Conservation (phyloP, 2,329 filamentous ascomycete genomes). For the Lachnellula subtilissima region DNA sequence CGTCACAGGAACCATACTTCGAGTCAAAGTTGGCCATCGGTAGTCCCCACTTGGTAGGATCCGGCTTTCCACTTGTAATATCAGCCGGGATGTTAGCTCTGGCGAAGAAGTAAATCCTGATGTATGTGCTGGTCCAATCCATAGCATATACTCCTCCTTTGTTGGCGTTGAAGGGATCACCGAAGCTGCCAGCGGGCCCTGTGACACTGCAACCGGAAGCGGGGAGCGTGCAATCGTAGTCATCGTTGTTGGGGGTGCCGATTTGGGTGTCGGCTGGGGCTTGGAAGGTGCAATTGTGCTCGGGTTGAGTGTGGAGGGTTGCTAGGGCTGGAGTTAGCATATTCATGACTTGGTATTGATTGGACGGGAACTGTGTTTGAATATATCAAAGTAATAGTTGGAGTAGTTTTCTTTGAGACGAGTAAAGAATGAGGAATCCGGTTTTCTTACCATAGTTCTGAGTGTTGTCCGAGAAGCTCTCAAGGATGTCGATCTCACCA, state of each 20-base stretch:
- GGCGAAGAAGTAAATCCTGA: constrained; percentile 50
- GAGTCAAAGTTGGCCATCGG: constrained; percentile 59
- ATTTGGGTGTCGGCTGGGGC: constrained; percentile 7
- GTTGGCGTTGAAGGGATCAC: constrained; percentile 21
- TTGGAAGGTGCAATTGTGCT: constrained; percentile 14
- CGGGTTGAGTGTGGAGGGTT: constrained; percentile 19
- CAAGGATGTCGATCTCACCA: constrained; percentile 28
- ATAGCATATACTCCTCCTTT: constrained; percentile 48
- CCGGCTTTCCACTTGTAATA: constrained; percentile 56
- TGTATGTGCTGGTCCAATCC: constrained; percentile 49
- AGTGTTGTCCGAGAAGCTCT: constrained; percentile 55
- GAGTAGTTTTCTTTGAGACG: too few species aligned
- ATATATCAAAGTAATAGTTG: too few species aligned
- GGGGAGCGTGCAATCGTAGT: constrained; percentile 35
- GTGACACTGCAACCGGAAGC: constrained; percentile 37
- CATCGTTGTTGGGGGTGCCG: constrained; percentile 31
- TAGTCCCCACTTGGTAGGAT: constrained; percentile 62
- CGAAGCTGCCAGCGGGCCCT: constrained; percentile 34
- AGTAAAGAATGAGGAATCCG: too few species aligned
- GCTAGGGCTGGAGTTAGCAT: constrained; percentile 4
- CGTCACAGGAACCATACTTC: constrained; percentile 55
- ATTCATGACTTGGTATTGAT: too few species aligned
- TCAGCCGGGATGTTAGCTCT: constrained; percentile 67
- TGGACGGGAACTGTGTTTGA: too few species aligned
- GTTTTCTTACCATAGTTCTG: too few species aligned